These are phyloP conservation scores for Astragalus membranaceus DNA, from an alignment of 306 rosid genomes.

Conservation along the genomic window DNA sequence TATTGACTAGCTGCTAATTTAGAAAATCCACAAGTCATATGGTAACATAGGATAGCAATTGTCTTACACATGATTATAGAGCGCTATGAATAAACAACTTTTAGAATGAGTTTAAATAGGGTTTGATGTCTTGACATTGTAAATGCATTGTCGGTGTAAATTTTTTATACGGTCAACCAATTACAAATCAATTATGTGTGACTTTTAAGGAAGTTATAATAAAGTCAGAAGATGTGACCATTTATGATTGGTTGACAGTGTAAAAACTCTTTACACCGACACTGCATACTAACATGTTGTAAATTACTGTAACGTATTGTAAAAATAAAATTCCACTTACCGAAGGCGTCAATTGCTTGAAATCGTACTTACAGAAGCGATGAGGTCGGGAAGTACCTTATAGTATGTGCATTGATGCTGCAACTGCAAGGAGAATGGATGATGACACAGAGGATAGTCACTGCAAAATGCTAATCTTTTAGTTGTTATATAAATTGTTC, in stretches of 20 bases:
- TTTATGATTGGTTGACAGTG: too few species aligned
- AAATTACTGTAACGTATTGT: background rate
- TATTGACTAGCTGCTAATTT: too few species aligned
- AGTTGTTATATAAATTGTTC: constrained; percentile 52
- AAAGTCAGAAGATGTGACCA: too few species aligned
- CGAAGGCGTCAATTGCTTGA: background rate
- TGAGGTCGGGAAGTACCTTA: constrained; percentile 46
- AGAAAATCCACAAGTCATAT: background rate
- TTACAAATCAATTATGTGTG: too few species aligned
- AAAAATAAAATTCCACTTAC: background rate
- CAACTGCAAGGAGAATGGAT: constrained; percentile 36
- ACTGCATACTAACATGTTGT: too few species aligned
- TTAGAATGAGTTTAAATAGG: background rate
- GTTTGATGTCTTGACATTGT: background rate
- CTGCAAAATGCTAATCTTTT: constrained; percentile 73
- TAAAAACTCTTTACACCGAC: too few species aligned
- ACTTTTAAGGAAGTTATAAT: too few species aligned
- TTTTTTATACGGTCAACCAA: too few species aligned
- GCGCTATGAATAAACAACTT: background rate
- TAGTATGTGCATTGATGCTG: constrained; percentile 38
- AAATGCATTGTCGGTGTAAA: too few species aligned
- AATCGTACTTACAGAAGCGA: background rate
- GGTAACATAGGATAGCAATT: background rate
- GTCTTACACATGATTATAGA: background rate
- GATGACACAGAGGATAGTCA: constrained; percentile 46